Conservation (phyloP, 805 yeast species). For the Barnettozyma salicaria region DNA sequence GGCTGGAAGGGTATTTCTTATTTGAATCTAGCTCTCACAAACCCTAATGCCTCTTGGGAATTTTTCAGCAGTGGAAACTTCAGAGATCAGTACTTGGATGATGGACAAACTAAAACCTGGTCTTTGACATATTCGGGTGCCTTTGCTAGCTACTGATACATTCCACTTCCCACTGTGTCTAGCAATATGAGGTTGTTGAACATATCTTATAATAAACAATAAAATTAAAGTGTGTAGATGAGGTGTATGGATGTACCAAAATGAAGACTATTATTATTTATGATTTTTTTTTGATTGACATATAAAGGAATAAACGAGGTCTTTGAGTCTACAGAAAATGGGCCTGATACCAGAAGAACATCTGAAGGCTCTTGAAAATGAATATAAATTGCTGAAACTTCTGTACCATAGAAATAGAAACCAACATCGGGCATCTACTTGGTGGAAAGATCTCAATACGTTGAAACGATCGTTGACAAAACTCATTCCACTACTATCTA, state of each 20-base stretch:
- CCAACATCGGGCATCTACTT: slow-evolving; percentile 64
- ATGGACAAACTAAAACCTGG: slow-evolving; percentile 87
- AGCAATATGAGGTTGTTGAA: background rate
- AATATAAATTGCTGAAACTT: slow-evolving; percentile 54
- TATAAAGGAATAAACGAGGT: background rate
- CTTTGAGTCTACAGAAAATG: background rate
- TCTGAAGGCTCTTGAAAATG: slow-evolving; percentile 32
- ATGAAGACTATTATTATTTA: too few species aligned
- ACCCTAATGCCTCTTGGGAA: slow-evolving; percentile 56
- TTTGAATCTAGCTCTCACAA: slow-evolving; percentile 67
- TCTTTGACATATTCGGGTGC: slow-evolving; percentile 67
- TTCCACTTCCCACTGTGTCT: background rate
- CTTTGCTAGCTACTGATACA: slow-evolving; percentile 12
- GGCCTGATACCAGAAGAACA: slow-evolving; percentile 6
- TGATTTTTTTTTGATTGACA: background rate
- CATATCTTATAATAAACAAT: too few species aligned
- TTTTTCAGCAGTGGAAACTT: slow-evolving; percentile 56
- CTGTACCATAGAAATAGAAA: slow-evolving; percentile 66
- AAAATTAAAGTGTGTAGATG: too few species aligned
- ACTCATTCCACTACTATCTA: slow-evolving; percentile 28
- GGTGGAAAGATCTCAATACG: slow-evolving; percentile 72
- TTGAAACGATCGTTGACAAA: slow-evolving; percentile 51
- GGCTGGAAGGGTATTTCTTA: slow-evolving; percentile 74
- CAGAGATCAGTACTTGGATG: slow-evolving; percentile 54
- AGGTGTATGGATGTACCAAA: too few species aligned